Conservation (phyloP, 257 asterid genomes). For the Gentiana straminea region DNA sequence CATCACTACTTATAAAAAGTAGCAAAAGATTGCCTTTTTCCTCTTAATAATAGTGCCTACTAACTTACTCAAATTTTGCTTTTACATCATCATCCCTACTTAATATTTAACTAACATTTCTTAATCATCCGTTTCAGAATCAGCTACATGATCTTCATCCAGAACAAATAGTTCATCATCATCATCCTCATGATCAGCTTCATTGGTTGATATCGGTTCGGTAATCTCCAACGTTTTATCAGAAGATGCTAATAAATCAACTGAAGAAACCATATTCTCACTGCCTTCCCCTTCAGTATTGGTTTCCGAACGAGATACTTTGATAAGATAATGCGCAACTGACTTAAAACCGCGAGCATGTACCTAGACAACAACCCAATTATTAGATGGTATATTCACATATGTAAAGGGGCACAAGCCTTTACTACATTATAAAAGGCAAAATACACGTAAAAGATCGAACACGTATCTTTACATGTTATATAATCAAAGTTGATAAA, state of each 20-base stretch:
- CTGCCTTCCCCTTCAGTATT: conserved; percentile 10
- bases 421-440: too few species aligned
- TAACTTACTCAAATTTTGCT: too few species aligned
- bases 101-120: too few species aligned
- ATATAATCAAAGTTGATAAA: not conserved
- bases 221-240: conserved; percentile 1
- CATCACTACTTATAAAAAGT: too few species aligned
- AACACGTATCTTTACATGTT: not conserved
- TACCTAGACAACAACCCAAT: conserved; percentile 23
- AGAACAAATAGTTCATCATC: not conserved
- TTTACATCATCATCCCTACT: too few species aligned
- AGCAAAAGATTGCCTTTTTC: too few species aligned
- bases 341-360: conserved; percentile 48
- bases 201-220: not conserved
- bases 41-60: too few species aligned
- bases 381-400: not conserved
- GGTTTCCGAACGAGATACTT: conserved; percentile 16
- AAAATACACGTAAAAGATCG: not conserved
- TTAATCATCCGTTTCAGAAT: too few species aligned
- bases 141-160: not conserved
- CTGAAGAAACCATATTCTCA: conserved; percentile 13
- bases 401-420: too few species aligned
- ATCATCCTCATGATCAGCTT: not conserved
- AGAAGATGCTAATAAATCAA: conserved; percentile 11
- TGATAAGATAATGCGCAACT: conserved; percentile 70